Percentiles rank a stretch among this genome's conserved stretches.
Evolutionary conservation across 2,329 filamentous ascomycete species (phyloP).

Genomic region (Thielaviopsis cerberus): DNA sequence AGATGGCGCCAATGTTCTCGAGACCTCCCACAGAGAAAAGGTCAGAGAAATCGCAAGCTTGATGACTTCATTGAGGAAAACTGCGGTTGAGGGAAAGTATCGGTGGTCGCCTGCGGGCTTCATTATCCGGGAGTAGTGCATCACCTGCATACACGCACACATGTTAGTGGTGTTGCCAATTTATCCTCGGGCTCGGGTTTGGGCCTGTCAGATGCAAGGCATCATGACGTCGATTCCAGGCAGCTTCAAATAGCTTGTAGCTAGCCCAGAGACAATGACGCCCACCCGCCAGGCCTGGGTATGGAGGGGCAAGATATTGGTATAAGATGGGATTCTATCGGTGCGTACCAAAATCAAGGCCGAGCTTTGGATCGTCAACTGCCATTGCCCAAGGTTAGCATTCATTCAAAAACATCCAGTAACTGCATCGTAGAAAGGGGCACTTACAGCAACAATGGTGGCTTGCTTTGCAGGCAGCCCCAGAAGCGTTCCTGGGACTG

Average conservation of each 20-base stretch:
- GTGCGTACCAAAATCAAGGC: constrained; percentile 47
- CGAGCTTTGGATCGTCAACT: constrained; percentile 62
- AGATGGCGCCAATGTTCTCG: constrained; percentile 55
- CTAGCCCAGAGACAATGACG: background rate
- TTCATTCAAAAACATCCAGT: background rate
- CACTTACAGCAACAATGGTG: constrained; percentile 9
- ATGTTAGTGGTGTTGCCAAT: constrained; percentile 8
- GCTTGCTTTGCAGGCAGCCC: constrained; percentile 10
- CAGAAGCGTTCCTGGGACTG: constrained; percentile 7
- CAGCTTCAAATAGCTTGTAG: background rate
- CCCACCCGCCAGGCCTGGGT: background rate
- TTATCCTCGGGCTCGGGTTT: background rate
- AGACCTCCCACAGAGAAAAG: constrained; percentile 75
- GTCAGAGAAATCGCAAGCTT: constrained; percentile 76
- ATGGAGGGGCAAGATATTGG: background rate
- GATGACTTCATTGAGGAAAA: constrained; percentile 81
- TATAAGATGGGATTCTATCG: background rate
- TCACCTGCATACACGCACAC: constrained; percentile 37
- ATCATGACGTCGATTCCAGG: background rate
- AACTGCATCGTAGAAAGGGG: background rate
- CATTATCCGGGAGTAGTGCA: constrained; percentile 93
- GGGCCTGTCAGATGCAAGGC: background rate
- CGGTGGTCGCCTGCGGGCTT: constrained; percentile 64
- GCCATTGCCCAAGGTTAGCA: constrained; percentile 11
- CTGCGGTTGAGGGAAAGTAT: constrained; percentile 84